These are phyloP conservation scores for Sinapis alba DNA, from an alignment of 441 rosid genomes.

Conservation along the genomic window DNA sequence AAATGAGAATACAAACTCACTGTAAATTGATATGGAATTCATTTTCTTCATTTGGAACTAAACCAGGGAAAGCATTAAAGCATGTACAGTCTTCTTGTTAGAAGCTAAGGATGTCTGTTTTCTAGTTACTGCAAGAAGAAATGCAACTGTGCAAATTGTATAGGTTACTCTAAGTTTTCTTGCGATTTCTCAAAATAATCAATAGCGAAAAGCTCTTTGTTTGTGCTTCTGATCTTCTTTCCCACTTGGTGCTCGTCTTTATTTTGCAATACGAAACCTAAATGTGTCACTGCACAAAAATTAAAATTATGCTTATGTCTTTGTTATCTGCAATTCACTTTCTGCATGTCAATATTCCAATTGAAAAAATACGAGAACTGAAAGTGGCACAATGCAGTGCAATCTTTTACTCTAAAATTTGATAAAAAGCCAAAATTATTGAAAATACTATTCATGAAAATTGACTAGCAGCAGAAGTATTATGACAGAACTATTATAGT, in stretches of 20 bases:
- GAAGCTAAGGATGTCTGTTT: constrained; percentile 14
- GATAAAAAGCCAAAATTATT: neutral
- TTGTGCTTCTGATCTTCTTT: constrained; percentile 10
- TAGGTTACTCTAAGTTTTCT: neutral
- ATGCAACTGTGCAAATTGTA: neutral
- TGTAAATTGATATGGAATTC: neutral
- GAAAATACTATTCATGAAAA: neutral
- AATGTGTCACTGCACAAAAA: neutral
- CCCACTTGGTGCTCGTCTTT: neutral
- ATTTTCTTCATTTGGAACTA: constrained; percentile 8
- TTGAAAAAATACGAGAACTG: neutral
- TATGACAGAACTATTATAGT: neutral
- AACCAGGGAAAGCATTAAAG: neutral
- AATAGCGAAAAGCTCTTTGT: constrained; percentile 9
- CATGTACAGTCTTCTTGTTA: constrained; percentile 19
- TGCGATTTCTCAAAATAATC: neutral
- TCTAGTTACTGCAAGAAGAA: constrained; percentile 17
- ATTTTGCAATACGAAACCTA: neutral
- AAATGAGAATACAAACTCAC: constrained; percentile 9
- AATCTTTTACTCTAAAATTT: neutral
- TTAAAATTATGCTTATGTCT: neutral
- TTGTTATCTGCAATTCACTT: neutral
- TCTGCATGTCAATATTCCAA: neutral
- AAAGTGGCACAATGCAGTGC: neutral
- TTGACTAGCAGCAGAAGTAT: neutral